phyloP scores from a whole-genome alignment of 2,329 filamentous ascomycete genomes.

The Neopestalotiopsis clavispora region DNA sequence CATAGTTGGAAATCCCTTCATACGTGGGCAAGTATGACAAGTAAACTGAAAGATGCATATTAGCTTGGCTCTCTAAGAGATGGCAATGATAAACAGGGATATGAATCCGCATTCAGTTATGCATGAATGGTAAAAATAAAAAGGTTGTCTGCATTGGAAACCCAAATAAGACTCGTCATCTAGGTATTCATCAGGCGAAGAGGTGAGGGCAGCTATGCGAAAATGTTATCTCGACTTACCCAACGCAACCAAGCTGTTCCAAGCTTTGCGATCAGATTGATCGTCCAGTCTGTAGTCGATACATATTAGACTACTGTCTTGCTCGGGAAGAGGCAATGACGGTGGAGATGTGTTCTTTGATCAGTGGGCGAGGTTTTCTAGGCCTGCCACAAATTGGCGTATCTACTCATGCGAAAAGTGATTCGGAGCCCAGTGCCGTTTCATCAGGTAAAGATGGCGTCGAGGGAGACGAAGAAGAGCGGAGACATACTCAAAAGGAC shows the following conservation, averaged over 20 bases:
- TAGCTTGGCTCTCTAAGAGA: not conserved
- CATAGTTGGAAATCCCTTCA: too few relatives aligned
- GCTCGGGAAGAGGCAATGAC: not conserved
- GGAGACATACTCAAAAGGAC: slow-evolving; percentile 32
- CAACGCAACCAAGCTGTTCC: not conserved
- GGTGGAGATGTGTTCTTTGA: slow-evolving; percentile 26
- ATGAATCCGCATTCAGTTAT: slow-evolving; percentile 45
- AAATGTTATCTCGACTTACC: not conserved
- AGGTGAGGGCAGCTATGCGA: slow-evolving; percentile 17
- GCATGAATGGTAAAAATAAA: slow-evolving; percentile 66
- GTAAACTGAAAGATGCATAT: slow-evolving; percentile 7
- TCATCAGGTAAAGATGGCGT: slow-evolving; percentile 67
- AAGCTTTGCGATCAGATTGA: not conserved
- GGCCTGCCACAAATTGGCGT: slow-evolving; percentile 95
- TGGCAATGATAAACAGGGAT: not conserved
- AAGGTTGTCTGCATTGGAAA: slow-evolving; percentile 65
- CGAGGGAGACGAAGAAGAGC: slow-evolving; percentile 12
- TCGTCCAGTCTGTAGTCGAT: slow-evolving; percentile 4
- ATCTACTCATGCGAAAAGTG: slow-evolving; percentile 73
- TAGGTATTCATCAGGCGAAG: slow-evolving; percentile 54
- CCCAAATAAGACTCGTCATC: slow-evolving; percentile 71
- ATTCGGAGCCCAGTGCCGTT: slow-evolving; percentile 97
- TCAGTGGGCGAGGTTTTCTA: slow-evolving; percentile 99
- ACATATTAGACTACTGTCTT: slow-evolving; percentile 8
- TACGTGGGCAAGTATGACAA: not conserved